Percentiles rank a stretch among this genome's conserved stretches.
These are phyloP conservation scores for Panicum hallii DNA, from an alignment of 202 grass and related monocot genomes.

Conservation along the genomic window DNA sequence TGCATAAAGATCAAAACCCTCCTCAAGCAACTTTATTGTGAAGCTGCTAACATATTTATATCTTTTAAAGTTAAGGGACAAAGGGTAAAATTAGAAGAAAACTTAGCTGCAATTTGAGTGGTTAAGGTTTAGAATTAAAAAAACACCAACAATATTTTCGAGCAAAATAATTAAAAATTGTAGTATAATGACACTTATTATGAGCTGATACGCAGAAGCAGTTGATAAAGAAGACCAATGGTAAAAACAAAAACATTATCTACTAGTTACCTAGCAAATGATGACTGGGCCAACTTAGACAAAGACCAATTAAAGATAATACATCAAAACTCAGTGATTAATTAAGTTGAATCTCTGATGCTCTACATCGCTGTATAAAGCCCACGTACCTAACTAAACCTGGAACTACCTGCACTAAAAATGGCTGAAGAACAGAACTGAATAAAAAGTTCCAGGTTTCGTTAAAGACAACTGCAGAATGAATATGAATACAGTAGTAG, in stretches of 20 bases:
- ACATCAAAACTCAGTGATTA: slow-evolving; percentile 5
- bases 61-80: slow-evolving; percentile 72
- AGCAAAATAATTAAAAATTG: slow-evolving; percentile 22
- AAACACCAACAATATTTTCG: slow-evolving; percentile 2
- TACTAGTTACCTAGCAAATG: slow-evolving; percentile 12
- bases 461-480: slow-evolving; percentile 1
- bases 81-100: slow-evolving; percentile 5
- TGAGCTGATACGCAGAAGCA: slow-evolving; percentile 1
- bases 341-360: slow-evolving; percentile 13
- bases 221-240: slow-evolving; percentile 22
- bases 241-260: slow-evolving; percentile 12
- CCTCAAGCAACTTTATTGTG: slow-evolving; percentile 94
- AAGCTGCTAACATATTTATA: slow-evolving; percentile 99
- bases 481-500: not conserved
- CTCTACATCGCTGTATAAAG: not conserved
- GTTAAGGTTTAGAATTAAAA: slow-evolving; percentile 31
- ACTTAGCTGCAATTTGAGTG: slow-evolving; percentile 20
- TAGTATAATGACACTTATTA: slow-evolving; percentile 4
- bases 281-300: slow-evolving; percentile 8
- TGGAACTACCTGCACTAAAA: not conserved
- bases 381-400: not conserved
- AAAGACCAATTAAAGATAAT: slow-evolving; percentile 14
- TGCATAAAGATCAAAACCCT: slow-evolving; percentile 85
- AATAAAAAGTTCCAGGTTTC: not conserved
- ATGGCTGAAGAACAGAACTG: not conserved